A percentile compares a stretch with the other conserved stretches of the same genome.
phyloP scores from a whole-genome alignment of 352 stramenopile genomes.

The Phytopythium delawarense region DNA sequence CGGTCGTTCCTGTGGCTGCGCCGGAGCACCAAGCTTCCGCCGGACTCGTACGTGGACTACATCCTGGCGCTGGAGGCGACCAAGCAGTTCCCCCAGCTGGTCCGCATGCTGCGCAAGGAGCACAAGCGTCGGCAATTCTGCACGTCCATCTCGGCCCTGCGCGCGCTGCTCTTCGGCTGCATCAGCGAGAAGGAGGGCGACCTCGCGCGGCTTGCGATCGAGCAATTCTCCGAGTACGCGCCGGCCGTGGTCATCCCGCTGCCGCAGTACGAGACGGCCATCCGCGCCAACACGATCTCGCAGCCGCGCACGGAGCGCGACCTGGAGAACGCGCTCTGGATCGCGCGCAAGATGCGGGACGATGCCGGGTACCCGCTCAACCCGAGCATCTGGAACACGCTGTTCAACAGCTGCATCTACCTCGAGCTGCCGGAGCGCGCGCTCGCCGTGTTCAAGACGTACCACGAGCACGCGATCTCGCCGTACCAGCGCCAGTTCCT shows the following conservation, averaged over 20 bases:
- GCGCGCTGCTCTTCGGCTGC: slow-evolving; percentile 26
- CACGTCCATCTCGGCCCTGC: slow-evolving; percentile 20
- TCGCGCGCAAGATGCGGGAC: slow-evolving; percentile 23
- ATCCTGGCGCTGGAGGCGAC: slow-evolving; percentile 21
- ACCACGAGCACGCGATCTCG: slow-evolving; percentile 27
- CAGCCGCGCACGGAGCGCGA: slow-evolving; percentile 20
- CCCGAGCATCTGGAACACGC: slow-evolving; percentile 33
- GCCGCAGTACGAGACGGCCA: slow-evolving; percentile 30
- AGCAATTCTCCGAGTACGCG: slow-evolving; percentile 18
- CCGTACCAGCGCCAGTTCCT: slow-evolving; percentile 35
- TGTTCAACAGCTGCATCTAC: slow-evolving; percentile 44
- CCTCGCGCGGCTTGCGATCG: slow-evolving; percentile 25
- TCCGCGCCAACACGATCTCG: slow-evolving; percentile 28
- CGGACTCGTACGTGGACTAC: slow-evolving; percentile 21
- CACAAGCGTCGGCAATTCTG: slow-evolving; percentile 21
- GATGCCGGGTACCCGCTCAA: slow-evolving; percentile 41
- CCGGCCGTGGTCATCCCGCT: slow-evolving; percentile 26
- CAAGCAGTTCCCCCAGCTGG: slow-evolving; percentile 24
- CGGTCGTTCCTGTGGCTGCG: not conserved
- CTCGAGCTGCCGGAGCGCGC: slow-evolving; percentile 25
- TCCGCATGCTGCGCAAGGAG: slow-evolving; percentile 24
- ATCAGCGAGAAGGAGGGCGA: slow-evolving; percentile 26
- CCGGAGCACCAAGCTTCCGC: slow-evolving; percentile 12
- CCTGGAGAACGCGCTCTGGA: slow-evolving; percentile 31
- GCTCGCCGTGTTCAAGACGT: slow-evolving; percentile 40